A percentile compares a stretch with the other conserved stretches of the same genome.
Evolutionary conservation across 306 rosid genomes (phyloP).

Genomic region (Cucumis hystrix): DNA sequence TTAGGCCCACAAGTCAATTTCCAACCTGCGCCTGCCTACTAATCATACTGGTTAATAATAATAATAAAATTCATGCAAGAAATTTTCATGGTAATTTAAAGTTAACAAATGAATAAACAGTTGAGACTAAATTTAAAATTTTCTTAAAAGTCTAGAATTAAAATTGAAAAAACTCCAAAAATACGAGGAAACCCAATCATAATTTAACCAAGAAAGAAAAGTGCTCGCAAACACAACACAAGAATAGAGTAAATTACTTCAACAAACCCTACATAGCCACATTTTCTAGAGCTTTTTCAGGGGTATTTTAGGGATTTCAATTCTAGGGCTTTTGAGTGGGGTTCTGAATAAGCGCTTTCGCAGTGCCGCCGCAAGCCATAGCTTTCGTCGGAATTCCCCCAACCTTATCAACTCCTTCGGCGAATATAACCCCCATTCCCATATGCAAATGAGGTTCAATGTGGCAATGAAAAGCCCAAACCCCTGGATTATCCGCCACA

Average conservation of each 20-base stretch:
- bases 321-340: not conserved
- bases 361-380: constrained; percentile 45
- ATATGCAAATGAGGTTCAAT: constrained; percentile 83
- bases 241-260: too few species aligned
- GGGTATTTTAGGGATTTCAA: not conserved
- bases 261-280: not conserved
- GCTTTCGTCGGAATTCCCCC: constrained; percentile 27
- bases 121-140: too few species aligned
- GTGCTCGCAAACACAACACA: too few species aligned
- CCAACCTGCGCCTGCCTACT: too few species aligned
- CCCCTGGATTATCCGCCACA: constrained; percentile 77
- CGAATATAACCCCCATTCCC: constrained; percentile 86
- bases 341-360: not conserved
- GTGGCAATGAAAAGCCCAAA: constrained; percentile 87
- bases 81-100: too few species aligned
- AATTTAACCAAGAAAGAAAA: too few species aligned
- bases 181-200: too few species aligned
- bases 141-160: too few species aligned
- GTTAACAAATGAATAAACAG: too few species aligned
- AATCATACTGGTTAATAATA: too few species aligned
- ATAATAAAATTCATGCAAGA: too few species aligned
- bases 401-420: constrained; percentile 33
- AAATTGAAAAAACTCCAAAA: not conserved
- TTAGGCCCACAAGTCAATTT: too few species aligned
- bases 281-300: not conserved